Evolutionary conservation across 257 asterid genomes (phyloP).

Genomic region (Striga asiatica): DNA sequence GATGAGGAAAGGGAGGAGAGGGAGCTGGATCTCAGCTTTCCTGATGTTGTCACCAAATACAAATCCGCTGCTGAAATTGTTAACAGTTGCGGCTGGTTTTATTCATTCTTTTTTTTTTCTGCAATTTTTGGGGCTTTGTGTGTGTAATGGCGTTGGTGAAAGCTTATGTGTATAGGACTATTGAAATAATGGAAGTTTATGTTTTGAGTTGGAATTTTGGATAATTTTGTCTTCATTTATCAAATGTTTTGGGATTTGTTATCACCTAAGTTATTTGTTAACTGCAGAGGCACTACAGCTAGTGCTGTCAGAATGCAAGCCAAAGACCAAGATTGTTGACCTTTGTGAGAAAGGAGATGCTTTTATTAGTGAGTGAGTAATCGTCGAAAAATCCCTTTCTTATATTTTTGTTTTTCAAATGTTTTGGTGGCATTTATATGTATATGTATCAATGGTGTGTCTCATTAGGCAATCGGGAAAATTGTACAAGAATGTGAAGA

Average conservation of each 20-base stretch:
- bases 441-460: background rate
- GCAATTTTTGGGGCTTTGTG: background rate
- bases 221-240: background rate
- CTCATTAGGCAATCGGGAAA: constrained; percentile 63
- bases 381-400: no score
- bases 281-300: constrained; percentile 77
- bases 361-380: constrained; percentile 54
- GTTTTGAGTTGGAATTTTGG: no score
- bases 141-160: background rate
- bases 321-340: constrained; percentile 56
- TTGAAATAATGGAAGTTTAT: background rate
- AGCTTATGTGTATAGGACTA: no score
- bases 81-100: constrained; percentile 37
- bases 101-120: background rate
- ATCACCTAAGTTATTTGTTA: background rate
- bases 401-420: background rate
- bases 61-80: constrained; percentile 88
- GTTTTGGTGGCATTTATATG: background rate
- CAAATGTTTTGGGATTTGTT: background rate
- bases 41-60: constrained; percentile 91
- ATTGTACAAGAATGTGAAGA: constrained; percentile 89
- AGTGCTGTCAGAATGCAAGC: constrained; percentile 60
- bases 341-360: constrained; percentile 76
- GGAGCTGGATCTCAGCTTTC: constrained; percentile 80
- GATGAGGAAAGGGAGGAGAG: constrained; percentile 92